phyloP scores from a whole-genome alignment of 352 stramenopile species.

The Globisporangium irregulare region DNA sequence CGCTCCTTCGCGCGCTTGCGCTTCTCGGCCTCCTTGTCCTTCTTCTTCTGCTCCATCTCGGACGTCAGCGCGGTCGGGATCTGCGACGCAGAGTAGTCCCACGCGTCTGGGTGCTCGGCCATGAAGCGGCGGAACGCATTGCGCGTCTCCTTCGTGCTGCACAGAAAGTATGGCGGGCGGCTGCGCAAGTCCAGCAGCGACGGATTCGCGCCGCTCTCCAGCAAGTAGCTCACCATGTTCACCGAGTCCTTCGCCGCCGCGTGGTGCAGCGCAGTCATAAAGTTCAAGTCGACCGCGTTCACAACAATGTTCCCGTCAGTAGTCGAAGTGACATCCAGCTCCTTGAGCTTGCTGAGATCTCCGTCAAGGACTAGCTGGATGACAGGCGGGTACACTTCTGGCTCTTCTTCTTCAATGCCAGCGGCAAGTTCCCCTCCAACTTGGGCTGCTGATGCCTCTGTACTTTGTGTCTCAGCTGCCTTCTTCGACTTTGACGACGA shows the following conservation, averaged over 20 bases:
- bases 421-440: constrained; percentile 1
- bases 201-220: constrained; percentile 85
- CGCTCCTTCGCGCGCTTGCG: constrained; percentile 80
- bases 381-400: constrained; percentile 26
- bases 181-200: constrained; percentile 74
- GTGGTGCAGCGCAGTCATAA: constrained; percentile 81
- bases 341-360: constrained; percentile 35
- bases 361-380: constrained; percentile 40
- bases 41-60: constrained; percentile 84
- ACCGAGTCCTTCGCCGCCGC: constrained; percentile 45
- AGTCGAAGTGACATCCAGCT: constrained; percentile 28
- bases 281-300: constrained; percentile 55
- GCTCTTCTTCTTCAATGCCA: constrained; percentile 14
- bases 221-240: constrained; percentile 60
- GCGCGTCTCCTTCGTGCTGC: constrained; percentile 81
- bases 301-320: constrained; percentile 18
- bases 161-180: constrained; percentile 89
- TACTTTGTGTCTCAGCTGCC: constrained; percentile 17
- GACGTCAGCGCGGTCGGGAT: constrained; percentile 73
- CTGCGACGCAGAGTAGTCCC: constrained; percentile 68
- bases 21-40: constrained; percentile 88
- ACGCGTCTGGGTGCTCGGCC: constrained; percentile 73
- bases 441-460: constrained; percentile 23
- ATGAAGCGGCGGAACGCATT: constrained; percentile 91
- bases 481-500: constrained; percentile 29